These are phyloP conservation scores for Fusarium anthophilum DNA, from an alignment of 2,329 filamentous ascomycete genomes.

Conservation along the genomic window DNA sequence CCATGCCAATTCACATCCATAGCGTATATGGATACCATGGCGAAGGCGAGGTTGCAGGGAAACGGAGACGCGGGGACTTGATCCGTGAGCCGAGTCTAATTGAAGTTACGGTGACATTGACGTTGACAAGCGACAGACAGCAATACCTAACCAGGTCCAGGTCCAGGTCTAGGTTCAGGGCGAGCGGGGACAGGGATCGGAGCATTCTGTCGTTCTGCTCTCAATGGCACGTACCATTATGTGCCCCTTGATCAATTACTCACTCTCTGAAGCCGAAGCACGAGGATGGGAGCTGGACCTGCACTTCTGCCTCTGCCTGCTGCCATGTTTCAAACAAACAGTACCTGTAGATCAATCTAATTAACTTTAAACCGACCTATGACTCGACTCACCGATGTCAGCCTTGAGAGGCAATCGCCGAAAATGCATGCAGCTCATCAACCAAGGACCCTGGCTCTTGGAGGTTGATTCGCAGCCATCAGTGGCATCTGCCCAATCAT, in stretches of 20 bases:
- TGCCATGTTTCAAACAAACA: conserved; percentile 3
- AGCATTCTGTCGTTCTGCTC: not conserved
- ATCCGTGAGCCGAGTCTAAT: conserved; percentile 20
- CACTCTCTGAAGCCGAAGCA: not conserved
- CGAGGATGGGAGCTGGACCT: not conserved
- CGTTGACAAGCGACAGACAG: conserved; percentile 4
- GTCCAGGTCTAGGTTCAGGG: not conserved
- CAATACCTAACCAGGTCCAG: not conserved
- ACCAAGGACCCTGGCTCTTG: conserved; percentile 5
- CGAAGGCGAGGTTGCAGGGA: not conserved
- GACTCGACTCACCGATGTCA: not conserved
- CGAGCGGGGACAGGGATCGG: conserved; percentile 3
- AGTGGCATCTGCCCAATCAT: not conserved
- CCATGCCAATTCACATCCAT: not conserved
- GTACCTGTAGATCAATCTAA: not conserved
- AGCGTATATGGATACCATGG: not conserved
- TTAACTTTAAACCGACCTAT: not conserved
- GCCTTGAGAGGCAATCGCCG: conserved; percentile 15
- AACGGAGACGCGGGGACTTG: conserved; percentile 20
- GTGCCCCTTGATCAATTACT: conserved; percentile 1
- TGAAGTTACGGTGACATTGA: conserved; percentile 1
- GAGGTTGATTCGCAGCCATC: not conserved
- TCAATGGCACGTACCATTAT: conserved; percentile 17
- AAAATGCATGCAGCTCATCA: conserved; percentile 12
- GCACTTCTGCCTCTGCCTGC: not conserved